These are phyloP conservation scores for Clitopilus hobsonii DNA, from an alignment of 768 basidiomycete genomes.

Conservation along the genomic window DNA sequence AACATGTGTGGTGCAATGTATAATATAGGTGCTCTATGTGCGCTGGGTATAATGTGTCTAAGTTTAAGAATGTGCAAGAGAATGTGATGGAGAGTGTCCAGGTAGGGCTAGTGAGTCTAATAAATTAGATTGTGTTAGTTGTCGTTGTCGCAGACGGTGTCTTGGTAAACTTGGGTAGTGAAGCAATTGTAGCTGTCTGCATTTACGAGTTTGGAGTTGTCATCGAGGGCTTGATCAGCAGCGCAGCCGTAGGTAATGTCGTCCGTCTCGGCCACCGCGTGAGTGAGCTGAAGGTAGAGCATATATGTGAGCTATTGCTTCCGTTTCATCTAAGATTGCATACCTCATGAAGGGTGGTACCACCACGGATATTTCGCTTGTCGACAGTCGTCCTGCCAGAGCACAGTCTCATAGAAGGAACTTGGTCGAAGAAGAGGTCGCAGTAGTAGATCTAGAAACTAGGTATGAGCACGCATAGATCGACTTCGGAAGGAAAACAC, in stretches of 20 bases:
- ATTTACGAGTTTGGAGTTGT: constrained; percentile 24
- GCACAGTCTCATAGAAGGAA: constrained; percentile 31
- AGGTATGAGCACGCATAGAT: neutral
- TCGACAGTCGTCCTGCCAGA: constrained; percentile 32
- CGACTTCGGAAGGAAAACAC: neutral
- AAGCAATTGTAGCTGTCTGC: constrained; percentile 47
- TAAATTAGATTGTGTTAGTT: neutral
- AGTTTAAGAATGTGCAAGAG: no score
- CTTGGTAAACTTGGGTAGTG: constrained; percentile 37
- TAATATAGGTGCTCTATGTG: no score
- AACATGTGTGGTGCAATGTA: no score
- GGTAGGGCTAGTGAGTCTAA: no score
- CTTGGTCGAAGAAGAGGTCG: constrained; percentile 41
- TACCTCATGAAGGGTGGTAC: constrained; percentile 41
- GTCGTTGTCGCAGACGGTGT: constrained; percentile 15
- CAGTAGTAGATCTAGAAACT: constrained; percentile 36
- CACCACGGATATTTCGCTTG: constrained; percentile 40
- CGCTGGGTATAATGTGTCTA: no score
- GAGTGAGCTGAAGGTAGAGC: constrained; percentile 25
- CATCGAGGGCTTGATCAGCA: constrained; percentile 31
- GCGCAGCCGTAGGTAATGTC: constrained; percentile 37
- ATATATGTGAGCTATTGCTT: neutral
- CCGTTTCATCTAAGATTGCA: neutral
- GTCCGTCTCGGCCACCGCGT: constrained; percentile 32
- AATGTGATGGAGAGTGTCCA: no score